phyloP scores from a whole-genome alignment of 2,329 filamentous ascomycete genomes.

The Corinectria fuckeliana region DNA sequence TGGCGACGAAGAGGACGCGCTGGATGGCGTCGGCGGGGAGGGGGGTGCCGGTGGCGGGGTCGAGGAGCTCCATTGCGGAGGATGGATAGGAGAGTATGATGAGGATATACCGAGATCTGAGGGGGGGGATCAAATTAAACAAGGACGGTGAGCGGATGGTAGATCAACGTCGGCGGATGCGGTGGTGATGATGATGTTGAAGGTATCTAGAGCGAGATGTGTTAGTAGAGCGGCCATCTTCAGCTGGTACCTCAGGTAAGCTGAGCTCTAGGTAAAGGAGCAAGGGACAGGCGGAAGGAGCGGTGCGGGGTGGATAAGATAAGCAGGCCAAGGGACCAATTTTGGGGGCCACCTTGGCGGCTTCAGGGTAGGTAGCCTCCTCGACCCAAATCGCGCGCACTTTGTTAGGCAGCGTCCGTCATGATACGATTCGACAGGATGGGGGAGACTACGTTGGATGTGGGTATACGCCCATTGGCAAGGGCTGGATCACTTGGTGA shows the following conservation, averaged over 20 bases:
- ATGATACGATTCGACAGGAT: constrained; percentile 25
- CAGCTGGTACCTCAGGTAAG: too few relatives aligned
- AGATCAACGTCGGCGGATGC: neutral
- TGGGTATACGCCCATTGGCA: neutral
- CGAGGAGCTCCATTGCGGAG: constrained; percentile 64
- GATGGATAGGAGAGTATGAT: too few relatives aligned
- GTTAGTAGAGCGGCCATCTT: constrained; percentile 9
- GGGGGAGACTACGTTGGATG: too few relatives aligned
- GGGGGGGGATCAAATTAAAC: neutral
- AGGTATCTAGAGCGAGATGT: constrained; percentile 1
- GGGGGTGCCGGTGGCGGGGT: constrained; percentile 73
- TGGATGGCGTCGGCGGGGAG: constrained; percentile 81
- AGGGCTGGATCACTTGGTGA: neutral
- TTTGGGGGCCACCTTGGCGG: neutral
- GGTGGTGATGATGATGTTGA: neutral
- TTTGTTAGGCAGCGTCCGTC: too few relatives aligned
- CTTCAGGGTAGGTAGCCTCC: constrained; percentile 18
- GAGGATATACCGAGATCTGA: too few relatives aligned
- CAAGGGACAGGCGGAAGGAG: neutral
- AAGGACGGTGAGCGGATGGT: neutral
- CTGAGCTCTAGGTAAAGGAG: neutral
- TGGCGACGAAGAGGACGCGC: constrained; percentile 79
- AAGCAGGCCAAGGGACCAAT: neutral
- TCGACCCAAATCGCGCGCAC: constrained; percentile 13
- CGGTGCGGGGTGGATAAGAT: neutral